Conservation (phyloP, 345 rosid genomes). For the Hibiscus trionum region DNA sequence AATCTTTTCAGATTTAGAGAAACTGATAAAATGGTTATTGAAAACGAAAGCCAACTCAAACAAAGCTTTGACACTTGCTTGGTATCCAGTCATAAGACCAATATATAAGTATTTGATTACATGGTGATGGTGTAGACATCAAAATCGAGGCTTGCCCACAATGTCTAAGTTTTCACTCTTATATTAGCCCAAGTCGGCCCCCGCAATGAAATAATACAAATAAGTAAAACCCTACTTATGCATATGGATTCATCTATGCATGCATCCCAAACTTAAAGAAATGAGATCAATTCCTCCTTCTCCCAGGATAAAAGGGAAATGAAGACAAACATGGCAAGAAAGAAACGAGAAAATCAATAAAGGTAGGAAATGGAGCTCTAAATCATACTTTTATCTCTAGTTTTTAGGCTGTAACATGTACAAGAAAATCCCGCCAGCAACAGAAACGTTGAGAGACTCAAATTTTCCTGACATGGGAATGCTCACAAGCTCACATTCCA, state of each 20-base stretch:
- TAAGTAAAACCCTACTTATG: too few species aligned
- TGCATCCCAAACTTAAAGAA: neutral
- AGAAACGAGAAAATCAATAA: neutral
- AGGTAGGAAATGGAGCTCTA: neutral
- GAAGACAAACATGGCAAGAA: neutral
- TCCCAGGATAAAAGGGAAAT: neutral
- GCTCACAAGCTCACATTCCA: conserved; percentile 64
- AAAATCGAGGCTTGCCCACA: too few species aligned
- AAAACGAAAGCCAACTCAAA: too few species aligned
- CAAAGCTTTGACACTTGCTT: too few species aligned
- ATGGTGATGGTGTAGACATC: too few species aligned
- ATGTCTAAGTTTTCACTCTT: too few species aligned
- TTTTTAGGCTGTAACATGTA: conserved; percentile 51
- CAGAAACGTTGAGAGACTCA: conserved; percentile 89
- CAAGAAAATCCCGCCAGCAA: conserved; percentile 93
- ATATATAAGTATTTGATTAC: too few species aligned
- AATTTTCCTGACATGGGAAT: conserved; percentile 80
- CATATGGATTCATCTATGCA: neutral
- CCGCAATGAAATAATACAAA: too few species aligned
- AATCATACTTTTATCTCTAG: neutral
- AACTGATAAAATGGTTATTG: too few species aligned
- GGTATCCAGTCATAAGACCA: too few species aligned
- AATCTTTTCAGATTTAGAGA: too few species aligned
- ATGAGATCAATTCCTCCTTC: neutral
- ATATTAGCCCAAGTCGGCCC: too few species aligned